phyloP scores from a whole-genome alignment of 2,329 filamentous ascomycete species.

The Macroventuria anomochaeta region DNA sequence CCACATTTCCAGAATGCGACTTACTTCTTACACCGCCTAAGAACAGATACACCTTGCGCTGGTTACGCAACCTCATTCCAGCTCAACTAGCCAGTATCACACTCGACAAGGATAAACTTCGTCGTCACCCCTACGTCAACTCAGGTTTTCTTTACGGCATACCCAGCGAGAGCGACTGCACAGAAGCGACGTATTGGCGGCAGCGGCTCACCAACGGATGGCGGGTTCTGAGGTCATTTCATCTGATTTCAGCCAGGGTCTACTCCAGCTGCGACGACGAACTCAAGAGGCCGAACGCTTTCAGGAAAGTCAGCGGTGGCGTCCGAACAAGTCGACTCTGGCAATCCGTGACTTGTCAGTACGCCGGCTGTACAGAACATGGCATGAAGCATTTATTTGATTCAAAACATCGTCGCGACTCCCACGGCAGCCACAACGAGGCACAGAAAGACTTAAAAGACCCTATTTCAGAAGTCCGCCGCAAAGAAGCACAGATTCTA shows the following conservation, averaged over 20 bases:
- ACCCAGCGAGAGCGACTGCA: conserved; percentile 18
- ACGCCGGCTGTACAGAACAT: conserved; percentile 25
- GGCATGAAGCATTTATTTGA: conserved; percentile 21
- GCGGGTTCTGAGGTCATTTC: conserved; percentile 22
- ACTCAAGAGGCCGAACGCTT: conserved; percentile 9
- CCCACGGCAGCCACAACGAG: neutral
- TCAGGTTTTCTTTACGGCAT: conserved; percentile 29
- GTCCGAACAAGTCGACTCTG: conserved; percentile 21
- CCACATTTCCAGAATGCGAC: conserved; percentile 17
- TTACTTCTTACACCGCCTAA: conserved; percentile 12
- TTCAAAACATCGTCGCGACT: conserved; percentile 5
- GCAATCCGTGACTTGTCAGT: conserved; percentile 25
- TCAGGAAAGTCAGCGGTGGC: conserved; percentile 23
- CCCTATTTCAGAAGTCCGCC: conserved; percentile 3
- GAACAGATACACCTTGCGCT: conserved; percentile 14
- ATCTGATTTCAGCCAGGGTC: conserved; percentile 19
- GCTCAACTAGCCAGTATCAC: conserved; percentile 21
- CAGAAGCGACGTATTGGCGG: conserved; percentile 21
- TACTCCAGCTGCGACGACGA: conserved; percentile 9
- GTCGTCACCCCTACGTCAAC: conserved; percentile 21
- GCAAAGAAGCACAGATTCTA: conserved; percentile 18
- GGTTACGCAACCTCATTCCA: conserved; percentile 22
- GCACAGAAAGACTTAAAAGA: neutral
- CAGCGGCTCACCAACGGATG: conserved; percentile 22
- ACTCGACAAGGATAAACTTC: conserved; percentile 30